phyloP scores from a whole-genome alignment of 768 basidiomycete genomes.

The Suillus discolor region DNA sequence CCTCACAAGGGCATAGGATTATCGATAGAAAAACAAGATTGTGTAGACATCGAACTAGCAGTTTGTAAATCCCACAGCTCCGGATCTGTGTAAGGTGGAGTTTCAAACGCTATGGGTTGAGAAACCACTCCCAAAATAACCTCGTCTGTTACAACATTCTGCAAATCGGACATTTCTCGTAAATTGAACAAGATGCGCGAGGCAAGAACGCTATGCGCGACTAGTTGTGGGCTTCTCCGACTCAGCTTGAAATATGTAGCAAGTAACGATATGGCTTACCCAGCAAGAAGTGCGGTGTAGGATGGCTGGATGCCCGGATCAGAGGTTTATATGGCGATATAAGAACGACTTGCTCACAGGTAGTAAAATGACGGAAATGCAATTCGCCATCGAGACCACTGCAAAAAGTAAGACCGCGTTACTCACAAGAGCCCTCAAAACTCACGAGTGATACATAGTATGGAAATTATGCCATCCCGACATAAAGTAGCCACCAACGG shows the following conservation, averaged over 20 bases:
- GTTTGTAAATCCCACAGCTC: not conserved
- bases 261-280: not conserved
- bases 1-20: not conserved
- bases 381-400: constrained; percentile 2
- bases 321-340: not conserved
- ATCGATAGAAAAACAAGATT: not conserved
- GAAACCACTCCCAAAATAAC: not conserved
- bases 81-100: not conserved
- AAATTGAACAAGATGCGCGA: constrained; percentile 3
- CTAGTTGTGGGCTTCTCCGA: not conserved
- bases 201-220: constrained; percentile 1
- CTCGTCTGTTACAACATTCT: not conserved
- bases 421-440: not conserved
- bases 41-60: not conserved
- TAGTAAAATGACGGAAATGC: not conserved
- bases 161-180: not conserved
- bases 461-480: not conserved
- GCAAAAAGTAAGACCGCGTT: not conserved
- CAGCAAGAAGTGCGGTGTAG: not conserved
- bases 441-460: constrained; percentile 5
- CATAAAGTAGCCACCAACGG: not conserved
- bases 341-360: not conserved
- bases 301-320: not conserved
- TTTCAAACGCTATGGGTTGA: not conserved
- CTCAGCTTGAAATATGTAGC: not conserved